phyloP scores from a whole-genome alignment of 345 rosid genomes.

The Litchi chinensis region DNA sequence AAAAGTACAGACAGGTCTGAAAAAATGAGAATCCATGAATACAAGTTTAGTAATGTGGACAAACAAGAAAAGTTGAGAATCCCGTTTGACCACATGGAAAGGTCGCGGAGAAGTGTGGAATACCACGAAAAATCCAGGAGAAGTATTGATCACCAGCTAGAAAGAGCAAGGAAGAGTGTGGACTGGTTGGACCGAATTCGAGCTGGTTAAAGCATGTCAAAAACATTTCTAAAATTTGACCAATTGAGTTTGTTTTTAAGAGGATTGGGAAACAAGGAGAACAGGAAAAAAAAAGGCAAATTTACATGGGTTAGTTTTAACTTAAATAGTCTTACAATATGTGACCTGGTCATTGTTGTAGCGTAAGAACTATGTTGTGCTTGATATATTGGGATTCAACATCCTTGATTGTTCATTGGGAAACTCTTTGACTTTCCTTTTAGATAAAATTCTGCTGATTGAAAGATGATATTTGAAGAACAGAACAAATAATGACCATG shows the following conservation, averaged over 20 bases:
- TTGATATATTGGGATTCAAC: background rate
- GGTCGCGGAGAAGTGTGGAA: slow-evolving; percentile 92
- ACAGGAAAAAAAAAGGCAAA: background rate
- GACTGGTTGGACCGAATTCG: slow-evolving; percentile 67
- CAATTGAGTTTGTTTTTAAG: slow-evolving; percentile 7
- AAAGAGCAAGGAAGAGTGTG: slow-evolving; percentile 81
- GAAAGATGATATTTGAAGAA: background rate
- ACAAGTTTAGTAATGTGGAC: slow-evolving; percentile 62
- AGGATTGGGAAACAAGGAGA: background rate
- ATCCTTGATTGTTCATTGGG: slow-evolving; percentile 7
- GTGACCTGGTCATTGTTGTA: slow-evolving; percentile 5
- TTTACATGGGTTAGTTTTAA: slow-evolving; percentile 8
- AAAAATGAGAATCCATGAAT: slow-evolving; percentile 55
- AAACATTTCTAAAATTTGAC: background rate
- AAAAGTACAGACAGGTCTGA: slow-evolving; percentile 57
- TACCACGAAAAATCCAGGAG: slow-evolving; percentile 73
- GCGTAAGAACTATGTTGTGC: slow-evolving; percentile 2
- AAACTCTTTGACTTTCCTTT: background rate
- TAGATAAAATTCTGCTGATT: background rate
- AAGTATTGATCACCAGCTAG: slow-evolving; percentile 57
- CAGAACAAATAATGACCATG: background rate
- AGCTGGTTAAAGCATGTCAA: slow-evolving; percentile 21
- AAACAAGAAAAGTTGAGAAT: slow-evolving; percentile 55
- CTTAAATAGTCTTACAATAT: slow-evolving; percentile 1
- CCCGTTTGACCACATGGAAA: slow-evolving; percentile 76